Evolutionary conservation across 169 alveolate species (phyloP), one percentile per base, ranked within the genome.

Genomic region (Theileria parva): DNA sequence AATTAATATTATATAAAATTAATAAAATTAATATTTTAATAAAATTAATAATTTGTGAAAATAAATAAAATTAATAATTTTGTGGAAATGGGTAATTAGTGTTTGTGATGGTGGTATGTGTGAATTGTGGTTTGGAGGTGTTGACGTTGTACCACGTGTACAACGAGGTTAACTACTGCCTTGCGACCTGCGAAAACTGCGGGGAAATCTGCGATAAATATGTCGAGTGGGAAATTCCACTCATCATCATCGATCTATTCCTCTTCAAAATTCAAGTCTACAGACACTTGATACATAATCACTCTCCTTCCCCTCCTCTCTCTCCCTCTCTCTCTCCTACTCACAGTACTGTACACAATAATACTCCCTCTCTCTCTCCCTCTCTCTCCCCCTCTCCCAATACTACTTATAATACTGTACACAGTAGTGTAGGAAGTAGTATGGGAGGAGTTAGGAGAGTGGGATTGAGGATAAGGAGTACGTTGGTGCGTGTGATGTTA

Each of bases 201-300:
- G 90, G 90, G 1, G 48, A 77, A 32, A 84, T 84, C 21, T 77
- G 86, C 4, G 90, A 84, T 37, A 84, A 77, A 23, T 84, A 84
- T 60, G 86, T 77, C 0, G 86, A 84, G 28, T 84, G 90, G 90
- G 90, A 84, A 48, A 28, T 77, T 17, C 70, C 73, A 19, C 51
- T 84, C 23, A 77, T 70, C 9, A 74, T 77, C 17, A 84, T 84
- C 11, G 86, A 72, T 11, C 63, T 84, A 17, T 75, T 84, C 28
- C 72, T 84, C 69, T 50, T 84, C 51, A 84, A 70, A 53, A 73
- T 39, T 0, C 77, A 80, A 11, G 81, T 84, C 7, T 77, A 73
- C 34, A 44, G 90, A 25, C 90, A 84, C 37, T 23, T 84, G 12
- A 66, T 84, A 67, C 59, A 77, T 34, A 84, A 84, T 37, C 66